Base-by-base conservation (phyloP, 176 grass and related monocot genomes). In the Zoysia pacifica region DNA sequence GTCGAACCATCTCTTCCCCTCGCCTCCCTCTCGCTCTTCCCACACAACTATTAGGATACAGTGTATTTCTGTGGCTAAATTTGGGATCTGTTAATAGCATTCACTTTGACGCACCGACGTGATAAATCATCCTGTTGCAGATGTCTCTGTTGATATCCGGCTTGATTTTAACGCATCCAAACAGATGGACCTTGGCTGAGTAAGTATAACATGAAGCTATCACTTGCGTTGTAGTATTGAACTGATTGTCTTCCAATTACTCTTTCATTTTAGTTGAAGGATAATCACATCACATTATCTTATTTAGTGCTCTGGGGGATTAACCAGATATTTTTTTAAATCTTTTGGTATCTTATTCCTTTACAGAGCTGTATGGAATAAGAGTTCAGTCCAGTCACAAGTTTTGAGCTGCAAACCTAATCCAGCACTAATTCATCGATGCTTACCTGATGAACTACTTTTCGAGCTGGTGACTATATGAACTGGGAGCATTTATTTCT, bases 181-280 rank as follows among this genome's bases (percentile, higher is more conserved):
- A 88, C 87, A 76, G 92, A 98, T 60, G 84, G 95, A 80, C 95
- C 92, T 43, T 98, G 95, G 95, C 75, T 98, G 65, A 93, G 95
- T 98, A 94, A 89, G 90, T 89, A 53, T 52, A 62, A 48, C 63
- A 51, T 76, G 11, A 82, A 46, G 56, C 14, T 67, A n/a, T 62
- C 4, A 9, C 47, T 81, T 72, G 39, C 7, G 0, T 42, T 43
- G 16, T 66, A 64, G 35, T 35, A 43, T 49, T 48, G 66, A 62
- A 68, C 42, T 62, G n/a, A 67, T 77, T 80, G 49, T 46, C 51
- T 90, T 62, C 18, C 40, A 39, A 18, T 37, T 63, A 4, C 44
- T 70, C 9, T 49, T 69, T 70, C 18, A 18, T 81, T 76, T 81
- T 51, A 51, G 19, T 19, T 69, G n/a, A 72, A 79, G 35, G 79